These are phyloP conservation scores for Coelastrella sp. DNA, from an alignment of 139 green algal species.

Conservation along the genomic window DNA sequence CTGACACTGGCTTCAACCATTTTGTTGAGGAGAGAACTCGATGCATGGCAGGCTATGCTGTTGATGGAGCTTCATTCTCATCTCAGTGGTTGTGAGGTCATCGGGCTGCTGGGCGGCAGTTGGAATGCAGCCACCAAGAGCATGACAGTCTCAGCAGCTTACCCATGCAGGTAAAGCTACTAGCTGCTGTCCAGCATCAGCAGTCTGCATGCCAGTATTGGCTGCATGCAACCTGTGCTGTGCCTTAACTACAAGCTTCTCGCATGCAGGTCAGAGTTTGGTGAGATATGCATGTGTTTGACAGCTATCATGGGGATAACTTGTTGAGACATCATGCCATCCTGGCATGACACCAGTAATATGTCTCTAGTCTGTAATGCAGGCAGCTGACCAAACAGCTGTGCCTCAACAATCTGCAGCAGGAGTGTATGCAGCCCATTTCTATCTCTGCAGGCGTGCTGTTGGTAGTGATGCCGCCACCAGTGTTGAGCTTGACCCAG, in stretches of 20 bases:
- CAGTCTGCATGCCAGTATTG: not conserved
- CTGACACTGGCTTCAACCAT: not conserved
- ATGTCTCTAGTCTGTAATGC: too few species aligned
- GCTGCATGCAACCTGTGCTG: not conserved
- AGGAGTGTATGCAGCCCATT: not conserved
- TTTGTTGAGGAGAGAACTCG: too few species aligned
- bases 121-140: slow-evolving; percentile 52
- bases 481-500: slow-evolving; percentile 82
- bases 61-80: slow-evolving; percentile 85
- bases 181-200: not conserved
- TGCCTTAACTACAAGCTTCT: too few species aligned
- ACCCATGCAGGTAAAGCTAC: slow-evolving; percentile 44
- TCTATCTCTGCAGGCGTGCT: not conserved
- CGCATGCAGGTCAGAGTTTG: too few species aligned
- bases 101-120: slow-evolving; percentile 76
- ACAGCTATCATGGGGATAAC: too few species aligned
- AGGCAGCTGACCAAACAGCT: not conserved
- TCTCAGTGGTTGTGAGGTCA: slow-evolving; percentile 74
- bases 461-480: slow-evolving; percentile 62
- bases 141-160: slow-evolving; percentile 46
- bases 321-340: too few species aligned
- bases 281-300: too few species aligned
- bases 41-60: slow-evolving; percentile 50
- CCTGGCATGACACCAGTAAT: too few species aligned
- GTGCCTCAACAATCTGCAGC: too few species aligned